Evolutionary conservation across 306 rosid genomes (phyloP).

Genomic region (Lathyrus tuberosus): DNA sequence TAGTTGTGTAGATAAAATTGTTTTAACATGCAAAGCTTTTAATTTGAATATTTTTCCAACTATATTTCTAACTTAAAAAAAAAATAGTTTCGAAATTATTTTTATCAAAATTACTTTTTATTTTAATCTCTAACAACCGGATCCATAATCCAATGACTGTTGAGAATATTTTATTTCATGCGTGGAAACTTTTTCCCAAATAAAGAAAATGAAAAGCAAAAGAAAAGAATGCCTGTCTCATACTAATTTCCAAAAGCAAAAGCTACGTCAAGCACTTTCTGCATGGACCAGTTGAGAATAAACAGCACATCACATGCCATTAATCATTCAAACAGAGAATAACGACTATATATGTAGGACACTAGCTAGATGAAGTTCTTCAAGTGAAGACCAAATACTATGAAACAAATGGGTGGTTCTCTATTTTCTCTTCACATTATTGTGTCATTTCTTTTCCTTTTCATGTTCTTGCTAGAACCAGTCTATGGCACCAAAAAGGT

Average conservation of each 20-base stretch:
- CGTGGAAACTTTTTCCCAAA: neutral
- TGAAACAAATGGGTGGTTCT: constrained; percentile 29
- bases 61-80: too few relatives aligned
- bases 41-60: too few relatives aligned
- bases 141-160: too few relatives aligned
- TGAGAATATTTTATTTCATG: too few relatives aligned
- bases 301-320: neutral
- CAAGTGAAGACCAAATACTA: neutral
- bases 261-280: constrained; percentile 2
- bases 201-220: neutral
- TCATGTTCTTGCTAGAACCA: constrained; percentile 13
- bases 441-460: constrained; percentile 19
- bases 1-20: too few relatives aligned
- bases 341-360: neutral
- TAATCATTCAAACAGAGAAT: neutral
- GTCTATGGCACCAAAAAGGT: constrained; percentile 44
- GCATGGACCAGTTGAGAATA: neutral
- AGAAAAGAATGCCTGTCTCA: too few relatives aligned
- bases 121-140: too few relatives aligned
- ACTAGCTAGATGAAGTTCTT: neutral
- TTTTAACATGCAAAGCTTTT: too few relatives aligned
- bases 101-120: too few relatives aligned
- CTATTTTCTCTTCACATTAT: constrained; percentile 24
- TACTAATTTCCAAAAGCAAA: neutral
- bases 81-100: too few relatives aligned